A percentile compares a stretch with the other conserved stretches of the same genome.
phyloP scores from a whole-genome alignment of 2,329 filamentous ascomycete species.

The Colletotrichum filicis region DNA sequence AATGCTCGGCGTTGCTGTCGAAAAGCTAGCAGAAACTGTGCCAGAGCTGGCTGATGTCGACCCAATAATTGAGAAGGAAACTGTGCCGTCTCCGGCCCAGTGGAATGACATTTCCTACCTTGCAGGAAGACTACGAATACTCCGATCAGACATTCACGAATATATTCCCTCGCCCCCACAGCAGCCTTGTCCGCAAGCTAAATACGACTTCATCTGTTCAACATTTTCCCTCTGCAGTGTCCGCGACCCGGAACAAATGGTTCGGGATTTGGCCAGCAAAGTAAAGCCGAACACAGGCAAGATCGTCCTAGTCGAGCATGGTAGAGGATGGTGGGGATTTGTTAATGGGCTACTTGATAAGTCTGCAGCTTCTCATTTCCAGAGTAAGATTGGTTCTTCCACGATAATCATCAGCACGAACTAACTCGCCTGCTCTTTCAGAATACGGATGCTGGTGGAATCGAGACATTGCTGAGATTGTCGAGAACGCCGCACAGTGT shows the following conservation, averaged over 20 bases:
- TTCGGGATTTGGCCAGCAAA: constrained; percentile 62
- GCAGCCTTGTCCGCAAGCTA: constrained; percentile 40
- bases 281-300: constrained; percentile 66
- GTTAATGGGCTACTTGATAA: constrained; percentile 68
- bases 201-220: constrained; percentile 73
- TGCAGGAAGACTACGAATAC: constrained; percentile 55
- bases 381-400: constrained; percentile 38
- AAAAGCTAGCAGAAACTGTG: constrained; percentile 57
- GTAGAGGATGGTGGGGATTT: constrained; percentile 63
- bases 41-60: constrained; percentile 47
- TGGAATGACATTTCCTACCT: constrained; percentile 45
- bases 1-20: constrained; percentile 69
- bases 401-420: not conserved
- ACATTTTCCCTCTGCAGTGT: constrained; percentile 75
- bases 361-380: constrained; percentile 65
- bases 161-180: constrained; percentile 51
- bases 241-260: constrained; percentile 62
- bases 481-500: constrained; percentile 57
- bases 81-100: not conserved
- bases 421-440: not conserved
- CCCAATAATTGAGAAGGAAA: constrained; percentile 35
- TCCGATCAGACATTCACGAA: constrained; percentile 59
- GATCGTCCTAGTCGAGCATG: constrained; percentile 72
- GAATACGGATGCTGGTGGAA: constrained; percentile 77
- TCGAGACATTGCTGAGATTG: constrained; percentile 67